phyloP scores from a whole-genome alignment of 2,329 filamentous ascomycete species.

The Ceratocystiopsis brevicomis region DNA sequence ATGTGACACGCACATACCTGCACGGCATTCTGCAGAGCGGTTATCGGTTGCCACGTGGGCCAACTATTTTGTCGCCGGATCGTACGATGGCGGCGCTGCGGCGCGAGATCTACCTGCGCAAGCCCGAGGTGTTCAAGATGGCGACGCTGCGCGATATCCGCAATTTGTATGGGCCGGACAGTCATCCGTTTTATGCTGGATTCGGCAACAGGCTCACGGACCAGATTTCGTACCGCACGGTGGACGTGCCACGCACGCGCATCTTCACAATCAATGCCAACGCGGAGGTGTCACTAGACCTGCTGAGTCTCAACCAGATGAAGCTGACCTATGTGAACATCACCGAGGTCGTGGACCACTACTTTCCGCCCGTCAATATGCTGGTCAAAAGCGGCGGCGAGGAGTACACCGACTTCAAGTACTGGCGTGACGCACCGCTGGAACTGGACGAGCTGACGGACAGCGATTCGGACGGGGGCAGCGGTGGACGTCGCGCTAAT shows the following conservation, averaged over 20 bases:
- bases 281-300: conserved; percentile 79
- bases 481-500: background rate
- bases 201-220: conserved; percentile 95
- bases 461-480: conserved; percentile 46
- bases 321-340: conserved; percentile 96
- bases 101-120: conserved; percentile 82
- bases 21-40: conserved; percentile 78
- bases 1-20: conserved; percentile 75
- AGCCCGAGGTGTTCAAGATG: conserved; percentile 99
- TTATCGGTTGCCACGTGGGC: conserved; percentile 69
- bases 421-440: conserved; percentile 74
- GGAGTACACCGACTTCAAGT: conserved; percentile 91
- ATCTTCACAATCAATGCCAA: conserved; percentile 98
- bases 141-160: conserved; percentile 88
- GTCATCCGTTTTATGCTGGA: conserved; percentile 83
- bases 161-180: conserved; percentile 58
- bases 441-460: conserved; percentile 79
- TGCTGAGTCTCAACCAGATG: conserved; percentile 80
- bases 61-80: conserved; percentile 88
- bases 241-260: conserved; percentile 81
- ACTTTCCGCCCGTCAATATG: conserved; percentile 81
- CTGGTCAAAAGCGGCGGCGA: conserved; percentile 80
- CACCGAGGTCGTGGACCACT: conserved; percentile 93
- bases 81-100: conserved; percentile 83
- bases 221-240: conserved; percentile 84